Percentiles rank a stretch among this genome's conserved stretches.
Conservation (phyloP, 306 rosid genomes). For the Boehmeria nivea region DNA sequence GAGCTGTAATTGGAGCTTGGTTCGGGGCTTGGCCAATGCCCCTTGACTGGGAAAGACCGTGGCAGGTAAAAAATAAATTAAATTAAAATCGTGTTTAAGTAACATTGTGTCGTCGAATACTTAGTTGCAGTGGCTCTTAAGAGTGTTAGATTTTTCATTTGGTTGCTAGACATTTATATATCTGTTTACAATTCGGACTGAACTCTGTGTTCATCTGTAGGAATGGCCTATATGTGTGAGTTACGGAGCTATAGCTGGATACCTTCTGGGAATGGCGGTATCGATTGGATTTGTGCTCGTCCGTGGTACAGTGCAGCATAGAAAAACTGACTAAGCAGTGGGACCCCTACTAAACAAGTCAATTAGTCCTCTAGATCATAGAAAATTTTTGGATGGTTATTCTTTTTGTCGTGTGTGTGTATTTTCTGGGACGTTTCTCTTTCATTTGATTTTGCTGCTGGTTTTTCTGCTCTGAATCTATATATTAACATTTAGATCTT, state of each 20-base stretch:
- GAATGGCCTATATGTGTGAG: conserved; percentile 94
- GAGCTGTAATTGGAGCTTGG: conserved; percentile 88
- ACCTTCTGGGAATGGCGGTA: conserved; percentile 44
- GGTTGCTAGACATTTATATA: too few relatives aligned
- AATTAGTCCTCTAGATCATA: too few relatives aligned
- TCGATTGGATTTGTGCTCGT: conserved; percentile 41
- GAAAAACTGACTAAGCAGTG: conserved; percentile 52
- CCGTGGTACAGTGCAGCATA: conserved; percentile 28
- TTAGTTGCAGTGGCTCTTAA: not conserved
- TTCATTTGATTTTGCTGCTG: too few relatives aligned
- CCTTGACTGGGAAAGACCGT: conserved; percentile 98
- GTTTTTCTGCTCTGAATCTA: too few relatives aligned
- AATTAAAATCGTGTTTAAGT: not conserved
- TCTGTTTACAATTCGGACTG: conserved; percentile 1
- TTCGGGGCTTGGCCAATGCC: conserved; percentile 99
- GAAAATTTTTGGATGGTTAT: too few relatives aligned
- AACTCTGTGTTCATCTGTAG: conserved; percentile 31
- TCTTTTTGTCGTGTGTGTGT: too few relatives aligned
- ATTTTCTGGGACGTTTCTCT: too few relatives aligned
- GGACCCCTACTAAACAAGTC: not conserved
- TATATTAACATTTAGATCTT: too few relatives aligned
- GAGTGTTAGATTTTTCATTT: too few relatives aligned
- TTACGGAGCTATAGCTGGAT: conserved; percentile 68
- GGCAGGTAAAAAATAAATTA: conserved; percentile 62
- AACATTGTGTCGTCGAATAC: not conserved